Evolutionary conservation across 768 basidiomycete species (phyloP), one percentile per base, ranked within the genome.

Genomic region (Mycena rosella): DNA sequence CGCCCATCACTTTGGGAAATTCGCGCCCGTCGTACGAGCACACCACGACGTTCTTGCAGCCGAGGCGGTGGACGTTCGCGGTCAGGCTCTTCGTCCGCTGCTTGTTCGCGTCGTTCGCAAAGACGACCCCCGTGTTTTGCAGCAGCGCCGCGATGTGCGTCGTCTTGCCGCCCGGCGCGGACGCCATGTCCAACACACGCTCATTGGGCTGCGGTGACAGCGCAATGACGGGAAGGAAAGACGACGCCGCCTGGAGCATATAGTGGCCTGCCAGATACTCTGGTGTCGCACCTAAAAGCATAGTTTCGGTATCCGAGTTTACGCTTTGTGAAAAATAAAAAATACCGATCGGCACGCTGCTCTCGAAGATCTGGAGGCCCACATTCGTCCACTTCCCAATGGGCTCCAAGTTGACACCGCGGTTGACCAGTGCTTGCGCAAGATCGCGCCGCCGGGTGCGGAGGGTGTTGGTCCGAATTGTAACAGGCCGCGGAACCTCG

Each of bases 381-480:
- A 98, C 96, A 75, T 98, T 99, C 30, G 95, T 95, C 98, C 98
- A 99, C 82, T 99, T 99, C 32, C 97, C 98, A 71, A 99, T 96
- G 24, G 98, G 96, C 77, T 99, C 97, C 60, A 99, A 87, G 75
- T 95, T 98, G 68, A 99, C 98, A 36, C 98, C 98, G 53, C 98
- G 89, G 78, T 98, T 98, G 73, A 99, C 91, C 38, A 99, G 85
- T 0, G 91, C 87, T 79, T 99, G 97, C 2, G 95, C 97, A 65
- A 99, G 88, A 78, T 99, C 98, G 53, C 97, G 89, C 72, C 98
- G 86, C 68, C 98, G 88, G 1, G 96, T 96, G 63, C 94, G 93
- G 22, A 99, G 87, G 6, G 96, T 99, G 78, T 99, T 99, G 38
- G 96, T 96, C 66, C 98, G 93, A 75, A 99, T 98, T 13, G 98